Conservation (phyloP, 2,329 filamentous ascomycete genomes). For the Macrophomina pseudophaseolina region DNA sequence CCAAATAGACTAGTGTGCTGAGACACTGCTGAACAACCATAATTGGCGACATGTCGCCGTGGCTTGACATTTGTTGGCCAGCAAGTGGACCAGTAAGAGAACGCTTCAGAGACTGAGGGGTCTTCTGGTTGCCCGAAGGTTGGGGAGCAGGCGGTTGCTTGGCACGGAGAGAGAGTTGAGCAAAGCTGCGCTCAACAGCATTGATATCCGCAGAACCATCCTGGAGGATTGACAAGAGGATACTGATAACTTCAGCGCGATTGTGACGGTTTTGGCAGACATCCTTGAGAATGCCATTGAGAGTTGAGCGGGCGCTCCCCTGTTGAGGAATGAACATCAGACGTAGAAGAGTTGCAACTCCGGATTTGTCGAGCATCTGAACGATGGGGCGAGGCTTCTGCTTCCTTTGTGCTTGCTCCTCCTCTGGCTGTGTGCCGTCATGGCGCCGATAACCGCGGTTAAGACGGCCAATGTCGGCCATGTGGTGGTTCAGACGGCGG, state of each 20-base stretch:
- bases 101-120: conserved; percentile 79
- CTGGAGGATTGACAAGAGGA: conserved; percentile 89
- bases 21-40: conserved; percentile 96
- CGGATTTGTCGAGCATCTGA: conserved; percentile 96
- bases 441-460: conserved; percentile 32
- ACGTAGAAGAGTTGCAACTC: conserved; percentile 93
- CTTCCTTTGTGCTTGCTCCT: conserved; percentile 63
- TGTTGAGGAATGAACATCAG: conserved; percentile 97
- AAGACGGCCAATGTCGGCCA: conserved; percentile 40
- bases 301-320: conserved; percentile 79
- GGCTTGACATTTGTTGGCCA: conserved; percentile 50
- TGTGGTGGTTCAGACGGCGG: conserved; percentile 58
- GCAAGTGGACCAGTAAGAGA: conserved; percentile 67
- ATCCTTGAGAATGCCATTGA: conserved; percentile 87
- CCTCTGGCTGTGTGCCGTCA: conserved; percentile 42
- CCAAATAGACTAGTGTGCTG: conserved; percentile 81
- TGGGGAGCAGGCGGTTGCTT: conserved; percentile 64
- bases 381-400: conserved; percentile 79
- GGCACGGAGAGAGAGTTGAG: conserved; percentile 87
- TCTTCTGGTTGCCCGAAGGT: conserved; percentile 63
- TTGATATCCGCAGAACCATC: conserved; percentile 93
- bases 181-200: conserved; percentile 94
- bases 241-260: conserved; percentile 89
- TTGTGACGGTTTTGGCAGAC: conserved; percentile 98
- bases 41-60: conserved; percentile 88